Evolutionary conservation across 2,329 filamentous ascomycete genomes (phyloP).

Genomic region (Dactylellina parvicollis): DNA sequence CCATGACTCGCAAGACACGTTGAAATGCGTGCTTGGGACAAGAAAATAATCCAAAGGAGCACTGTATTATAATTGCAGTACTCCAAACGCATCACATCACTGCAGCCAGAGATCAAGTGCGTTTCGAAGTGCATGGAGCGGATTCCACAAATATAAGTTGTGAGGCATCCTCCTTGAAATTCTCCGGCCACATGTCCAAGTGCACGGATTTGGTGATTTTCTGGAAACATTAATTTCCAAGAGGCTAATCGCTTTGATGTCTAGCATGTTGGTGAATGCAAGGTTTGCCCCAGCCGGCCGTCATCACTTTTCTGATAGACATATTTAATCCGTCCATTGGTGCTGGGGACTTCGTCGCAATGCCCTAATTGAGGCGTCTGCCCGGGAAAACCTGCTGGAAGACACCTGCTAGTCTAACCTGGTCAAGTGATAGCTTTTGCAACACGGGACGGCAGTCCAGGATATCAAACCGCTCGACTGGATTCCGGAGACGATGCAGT

Average conservation of each 20-base stretch:
- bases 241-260: conserved; percentile 10
- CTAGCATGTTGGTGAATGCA: conserved; percentile 20
- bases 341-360: conserved; percentile 15
- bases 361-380: conserved; percentile 29
- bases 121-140: conserved; percentile 37
- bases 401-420: conserved; percentile 7
- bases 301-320: conserved; percentile 22
- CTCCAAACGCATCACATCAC: conserved; percentile 26
- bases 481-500: conserved; percentile 40
- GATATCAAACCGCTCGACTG: conserved; percentile 49
- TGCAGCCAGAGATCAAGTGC: conserved; percentile 20
- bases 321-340: conserved; percentile 29
- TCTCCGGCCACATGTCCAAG: conserved; percentile 53
- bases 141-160: conserved; percentile 14
- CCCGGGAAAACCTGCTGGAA: conserved; percentile 50
- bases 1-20: conserved; percentile 49
- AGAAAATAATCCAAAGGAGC: conserved; percentile 29
- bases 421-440: conserved; percentile 49
- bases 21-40: conserved; percentile 4
- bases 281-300: conserved; percentile 38
- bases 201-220: conserved; percentile 40
- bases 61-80: conserved; percentile 22
- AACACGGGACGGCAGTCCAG: conserved; percentile 47
- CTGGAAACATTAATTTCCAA: conserved; percentile 51
- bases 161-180: conserved; percentile 41